Conservation (phyloP, 2,329 filamentous ascomycete species). For the Alternaria metachromatica region DNA sequence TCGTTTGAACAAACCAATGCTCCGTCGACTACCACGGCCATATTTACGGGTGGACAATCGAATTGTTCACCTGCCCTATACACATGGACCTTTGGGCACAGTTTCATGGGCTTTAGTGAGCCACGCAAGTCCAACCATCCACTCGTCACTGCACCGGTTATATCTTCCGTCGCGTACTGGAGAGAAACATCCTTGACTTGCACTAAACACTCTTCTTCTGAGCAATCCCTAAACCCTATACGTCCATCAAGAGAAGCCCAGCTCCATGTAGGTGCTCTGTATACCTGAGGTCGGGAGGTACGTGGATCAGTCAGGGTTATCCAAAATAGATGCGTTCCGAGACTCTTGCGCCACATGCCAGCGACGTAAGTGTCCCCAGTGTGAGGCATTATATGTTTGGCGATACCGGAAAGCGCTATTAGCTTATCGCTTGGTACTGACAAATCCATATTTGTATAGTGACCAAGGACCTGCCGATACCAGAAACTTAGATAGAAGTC, state of each 20-base stretch:
- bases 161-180: constrained; percentile 8
- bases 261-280: constrained; percentile 20
- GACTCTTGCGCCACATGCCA: constrained; percentile 16
- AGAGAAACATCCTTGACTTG: constrained; percentile 11
- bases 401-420: constrained; percentile 17
- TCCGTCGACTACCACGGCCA: background rate
- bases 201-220: background rate
- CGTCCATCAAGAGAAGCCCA: constrained; percentile 18
- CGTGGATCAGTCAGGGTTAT: background rate
- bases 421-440: constrained; percentile 12
- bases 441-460: constrained; percentile 1
- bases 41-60: background rate
- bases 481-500: background rate
- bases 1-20: background rate
- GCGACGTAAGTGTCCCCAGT: constrained; percentile 9
- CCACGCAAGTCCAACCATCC: constrained; percentile 14
- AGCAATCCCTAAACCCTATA: background rate
- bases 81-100: background rate
- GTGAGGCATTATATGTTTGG: constrained; percentile 4
- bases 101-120: background rate
- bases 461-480: background rate
- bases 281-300: background rate
- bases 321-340: constrained; percentile 3
- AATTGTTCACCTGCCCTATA: background rate
- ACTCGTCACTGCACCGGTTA: constrained; percentile 7